phyloP scores from a whole-genome alignment of 164 flowering plant species.

The Vitis riparia region DNA sequence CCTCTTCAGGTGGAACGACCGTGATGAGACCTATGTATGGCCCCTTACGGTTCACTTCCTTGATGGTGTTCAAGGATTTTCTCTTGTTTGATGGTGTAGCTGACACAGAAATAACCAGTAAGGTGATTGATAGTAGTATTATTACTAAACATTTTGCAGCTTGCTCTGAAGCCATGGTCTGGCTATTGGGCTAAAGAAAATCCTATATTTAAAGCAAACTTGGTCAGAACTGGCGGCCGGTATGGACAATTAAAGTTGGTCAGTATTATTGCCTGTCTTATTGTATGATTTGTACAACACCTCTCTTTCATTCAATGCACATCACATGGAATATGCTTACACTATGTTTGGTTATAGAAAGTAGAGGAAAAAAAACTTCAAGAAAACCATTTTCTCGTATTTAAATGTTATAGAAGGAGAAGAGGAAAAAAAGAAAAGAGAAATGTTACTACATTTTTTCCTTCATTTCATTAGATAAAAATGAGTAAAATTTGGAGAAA shows the following conservation, averaged over 20 bases:
- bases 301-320: too few species aligned
- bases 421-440: too few species aligned
- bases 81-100: neutral
- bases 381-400: too few species aligned
- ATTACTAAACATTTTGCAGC: neutral
- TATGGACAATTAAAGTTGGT: neutral
- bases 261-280: too few species aligned
- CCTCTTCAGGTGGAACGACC: conserved; percentile 25
- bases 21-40: conserved; percentile 31
- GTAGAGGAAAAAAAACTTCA: too few species aligned
- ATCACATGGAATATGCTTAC: too few species aligned
- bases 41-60: conserved; percentile 15
- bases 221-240: neutral
- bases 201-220: neutral
- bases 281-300: too few species aligned
- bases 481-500: too few species aligned
- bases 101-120: neutral
- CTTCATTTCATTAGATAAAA: too few species aligned
- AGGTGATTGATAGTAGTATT: neutral
- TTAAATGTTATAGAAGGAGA: too few species aligned
- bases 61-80: neutral
- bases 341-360: too few species aligned
- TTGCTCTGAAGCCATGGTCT: neutral
- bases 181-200: neutral
- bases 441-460: too few species aligned